These are phyloP conservation scores for Ulota crispa DNA, from an alignment of 225 moss, liverwort and hornwort genomes.

Conservation along the genomic window DNA sequence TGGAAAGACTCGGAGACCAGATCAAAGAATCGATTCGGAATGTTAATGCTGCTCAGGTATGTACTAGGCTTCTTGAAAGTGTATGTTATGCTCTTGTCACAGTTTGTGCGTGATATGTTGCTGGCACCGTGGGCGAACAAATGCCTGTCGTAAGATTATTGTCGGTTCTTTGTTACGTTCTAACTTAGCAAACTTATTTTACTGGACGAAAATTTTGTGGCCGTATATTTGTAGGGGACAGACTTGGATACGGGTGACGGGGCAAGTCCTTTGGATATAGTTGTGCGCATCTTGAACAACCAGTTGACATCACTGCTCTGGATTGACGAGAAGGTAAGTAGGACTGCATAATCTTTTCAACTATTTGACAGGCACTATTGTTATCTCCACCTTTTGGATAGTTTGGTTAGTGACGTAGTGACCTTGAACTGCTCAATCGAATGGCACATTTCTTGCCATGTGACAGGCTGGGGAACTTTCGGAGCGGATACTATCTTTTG, in stretches of 20 bases:
- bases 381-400: background rate
- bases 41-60: slow-evolving; percentile 78
- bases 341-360: background rate
- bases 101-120: background rate
- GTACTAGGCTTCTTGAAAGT: background rate
- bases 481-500: slow-evolving; percentile 66
- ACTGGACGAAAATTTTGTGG: background rate
- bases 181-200: background rate
- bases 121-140: background rate
- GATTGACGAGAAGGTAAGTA: slow-evolving; percentile 84
- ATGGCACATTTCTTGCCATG: background rate
- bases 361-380: background rate
- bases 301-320: slow-evolving; percentile 89
- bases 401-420: background rate
- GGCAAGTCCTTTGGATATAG: slow-evolving; percentile 91
- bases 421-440: background rate
- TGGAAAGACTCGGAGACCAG: slow-evolving; percentile 84
- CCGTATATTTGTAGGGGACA: slow-evolving; percentile 51
- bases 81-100: background rate
- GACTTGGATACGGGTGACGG: slow-evolving; percentile 80
- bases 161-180: background rate
- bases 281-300: slow-evolving; percentile 94
- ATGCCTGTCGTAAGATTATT: background rate
- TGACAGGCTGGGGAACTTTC: slow-evolving; percentile 79
- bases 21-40: slow-evolving; percentile 87